Conservation (phyloP, 352 stramenopile species). For the Aphanomyces euteiches region DNA sequence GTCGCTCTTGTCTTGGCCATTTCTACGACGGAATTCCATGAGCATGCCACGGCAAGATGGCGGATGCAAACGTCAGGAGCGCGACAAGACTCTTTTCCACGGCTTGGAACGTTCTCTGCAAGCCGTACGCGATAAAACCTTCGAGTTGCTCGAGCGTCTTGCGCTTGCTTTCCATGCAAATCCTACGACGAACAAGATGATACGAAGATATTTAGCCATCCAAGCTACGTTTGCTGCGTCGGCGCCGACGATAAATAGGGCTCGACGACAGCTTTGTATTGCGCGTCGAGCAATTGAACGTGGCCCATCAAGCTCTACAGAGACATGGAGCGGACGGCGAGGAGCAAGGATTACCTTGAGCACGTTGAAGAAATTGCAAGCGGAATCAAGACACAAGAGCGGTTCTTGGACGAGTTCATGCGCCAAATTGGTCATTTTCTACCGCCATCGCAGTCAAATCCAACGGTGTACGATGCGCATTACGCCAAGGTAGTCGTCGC, state of each 20-base stretch:
- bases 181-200: slow-evolving; percentile 36
- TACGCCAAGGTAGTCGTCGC: slow-evolving; percentile 65
- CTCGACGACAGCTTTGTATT: slow-evolving; percentile 48
- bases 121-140: slow-evolving; percentile 40
- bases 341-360: slow-evolving; percentile 44
- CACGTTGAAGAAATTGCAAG: slow-evolving; percentile 60
- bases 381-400: slow-evolving; percentile 53
- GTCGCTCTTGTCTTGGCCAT: slow-evolving; percentile 65
- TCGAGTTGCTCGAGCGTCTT: slow-evolving; percentile 67
- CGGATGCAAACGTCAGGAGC: slow-evolving; percentile 38
- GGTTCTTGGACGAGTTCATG: slow-evolving; percentile 68
- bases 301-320: slow-evolving; percentile 52
- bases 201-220: slow-evolving; percentile 12
- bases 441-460: neutral
- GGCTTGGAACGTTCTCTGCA: slow-evolving; percentile 58
- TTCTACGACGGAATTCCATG: slow-evolving; percentile 6
- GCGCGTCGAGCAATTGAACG: slow-evolving; percentile 58
- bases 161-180: slow-evolving; percentile 73
- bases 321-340: neutral
- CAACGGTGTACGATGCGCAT: neutral
- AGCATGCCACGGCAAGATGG: neutral
- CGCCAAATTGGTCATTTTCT: slow-evolving; percentile 55
- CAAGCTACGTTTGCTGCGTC: slow-evolving; percentile 64
- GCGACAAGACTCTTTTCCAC: slow-evolving; percentile 54
- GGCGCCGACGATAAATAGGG: slow-evolving; percentile 44